phyloP scores from a whole-genome alignment of 345 rosid genomes.

The Cochlearia excelsa region DNA sequence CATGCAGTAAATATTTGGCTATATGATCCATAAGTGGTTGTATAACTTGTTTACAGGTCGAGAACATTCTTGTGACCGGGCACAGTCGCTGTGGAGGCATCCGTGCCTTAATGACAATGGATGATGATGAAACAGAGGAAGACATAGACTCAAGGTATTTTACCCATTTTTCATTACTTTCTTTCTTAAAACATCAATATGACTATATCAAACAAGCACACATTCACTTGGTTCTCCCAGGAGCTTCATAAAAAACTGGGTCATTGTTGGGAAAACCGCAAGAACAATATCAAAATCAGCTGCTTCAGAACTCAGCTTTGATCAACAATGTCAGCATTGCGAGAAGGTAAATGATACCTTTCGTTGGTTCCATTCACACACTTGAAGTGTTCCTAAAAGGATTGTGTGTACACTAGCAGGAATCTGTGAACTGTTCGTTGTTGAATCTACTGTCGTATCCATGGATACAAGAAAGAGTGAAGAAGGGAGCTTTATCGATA shows the following conservation, averaged over 20 bases:
- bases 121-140: slow-evolving; percentile 39
- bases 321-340: slow-evolving; percentile 73
- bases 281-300: slow-evolving; percentile 51
- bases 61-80: slow-evolving; percentile 72
- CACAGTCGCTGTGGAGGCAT: slow-evolving; percentile 94
- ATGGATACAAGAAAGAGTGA: slow-evolving; percentile 73
- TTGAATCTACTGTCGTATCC: slow-evolving; percentile 67
- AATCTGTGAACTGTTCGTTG: slow-evolving; percentile 68
- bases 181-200: neutral
- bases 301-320: slow-evolving; percentile 58
- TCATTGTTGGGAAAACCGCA: slow-evolving; percentile 67
- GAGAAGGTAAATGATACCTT: slow-evolving; percentile 56
- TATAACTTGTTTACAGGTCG: slow-evolving; percentile 49
- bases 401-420: slow-evolving; percentile 39
- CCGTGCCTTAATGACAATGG: slow-evolving; percentile 83
- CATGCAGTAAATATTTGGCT: neutral
- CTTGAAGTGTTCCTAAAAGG: neutral
- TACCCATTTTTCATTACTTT: neutral
- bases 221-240: slow-evolving; percentile 21
- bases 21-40: neutral
- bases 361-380: neutral
- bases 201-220: neutral
- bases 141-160: slow-evolving; percentile 60
- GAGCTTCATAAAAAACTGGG: slow-evolving; percentile 79
- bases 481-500: slow-evolving; percentile 50